Base-by-base conservation (phyloP, 2,329 filamentous ascomycete genomes). In the Botrytis medusae region DNA sequence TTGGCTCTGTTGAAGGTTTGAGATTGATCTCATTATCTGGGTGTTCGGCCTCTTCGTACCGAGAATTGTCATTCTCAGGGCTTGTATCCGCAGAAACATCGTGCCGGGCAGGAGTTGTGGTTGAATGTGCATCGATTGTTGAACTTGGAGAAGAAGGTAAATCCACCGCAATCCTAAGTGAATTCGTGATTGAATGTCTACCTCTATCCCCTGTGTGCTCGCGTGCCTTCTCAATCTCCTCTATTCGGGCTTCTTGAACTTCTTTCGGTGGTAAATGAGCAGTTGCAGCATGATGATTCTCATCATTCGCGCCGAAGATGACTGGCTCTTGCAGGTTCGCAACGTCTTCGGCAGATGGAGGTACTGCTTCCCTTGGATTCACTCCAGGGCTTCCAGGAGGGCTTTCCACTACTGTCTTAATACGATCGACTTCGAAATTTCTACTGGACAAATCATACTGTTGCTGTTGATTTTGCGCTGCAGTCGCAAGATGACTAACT, bases 41-140 rank as follows among this genome's bases (percentile, higher is more conserved):
- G n/a, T 83, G 82, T 48, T 90, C 85, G 5, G 81, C 78, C 25
- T 85, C 81, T 77, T 84, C 81, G 77, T 88, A 88, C 61, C 87
- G 86, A 65, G 87, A 84, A 29, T 85, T 86, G 67, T 94, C 91
- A 72, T 91, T 88, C 72, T 92, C 92, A 1, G 92, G 90, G 77
- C 92, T 94, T 2, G 92, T 94, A 77, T 92, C 90, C 1, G 92
- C 89, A 1, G 92, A 94, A 10, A 86, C 87, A 75, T 91, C 88
- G 74, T 90, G 87, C 57, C 90, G 86, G 51, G 87, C 88, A 2
- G 93, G 92, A 0, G 93, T 96, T 34, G 91, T 89, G 72, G 90
- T 90, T 61, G 92, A 94, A 77, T 91, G 90, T 2, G 90, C 87
- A 46, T 86, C 89, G 72, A 88, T 84, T 1, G 92, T 94, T 9